Evolutionary conservation across 164 flowering plant species (phyloP).

Genomic region (Tinospora cordifolia): DNA sequence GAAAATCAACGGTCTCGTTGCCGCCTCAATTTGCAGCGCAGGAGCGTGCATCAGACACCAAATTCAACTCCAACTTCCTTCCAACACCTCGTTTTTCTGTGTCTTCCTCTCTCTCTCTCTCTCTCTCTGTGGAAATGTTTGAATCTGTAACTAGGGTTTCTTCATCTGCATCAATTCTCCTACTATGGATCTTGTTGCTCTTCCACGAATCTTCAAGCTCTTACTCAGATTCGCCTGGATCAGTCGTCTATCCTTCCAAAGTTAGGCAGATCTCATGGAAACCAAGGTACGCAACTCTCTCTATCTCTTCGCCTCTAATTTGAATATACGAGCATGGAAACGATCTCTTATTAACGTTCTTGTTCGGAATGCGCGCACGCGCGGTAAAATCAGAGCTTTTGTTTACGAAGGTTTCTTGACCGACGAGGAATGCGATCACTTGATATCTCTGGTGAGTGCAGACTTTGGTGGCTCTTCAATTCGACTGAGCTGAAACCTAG

Average conservation of each 20-base stretch:
- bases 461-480: not conserved
- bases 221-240: slow-evolving; percentile 8
- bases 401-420: slow-evolving; percentile 83
- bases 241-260: slow-evolving; percentile 45
- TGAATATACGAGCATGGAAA: not conserved
- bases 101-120: slow-evolving; percentile 5
- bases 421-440: slow-evolving; percentile 85
- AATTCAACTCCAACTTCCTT: not conserved
- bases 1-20: not conserved
- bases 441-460: slow-evolving; percentile 68
- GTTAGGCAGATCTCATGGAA: slow-evolving; percentile 77
- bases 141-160: slow-evolving; percentile 13
- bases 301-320: not conserved
- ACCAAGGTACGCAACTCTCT: slow-evolving; percentile 50
- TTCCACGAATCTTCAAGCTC: slow-evolving; percentile 27
- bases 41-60: not conserved
- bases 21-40: not conserved
- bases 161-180: slow-evolving; percentile 10
- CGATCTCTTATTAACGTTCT: not conserved
- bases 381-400: slow-evolving; percentile 55
- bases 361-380: slow-evolving; percentile 15
- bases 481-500: not conserved
- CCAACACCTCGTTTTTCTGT: not conserved
- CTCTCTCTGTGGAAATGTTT: slow-evolving; percentile 6
- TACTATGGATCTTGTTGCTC: slow-evolving; percentile 24